These are phyloP conservation scores for Erysiphe pulchra DNA, from an alignment of 2,329 filamentous ascomycete genomes.

Conservation along the genomic window DNA sequence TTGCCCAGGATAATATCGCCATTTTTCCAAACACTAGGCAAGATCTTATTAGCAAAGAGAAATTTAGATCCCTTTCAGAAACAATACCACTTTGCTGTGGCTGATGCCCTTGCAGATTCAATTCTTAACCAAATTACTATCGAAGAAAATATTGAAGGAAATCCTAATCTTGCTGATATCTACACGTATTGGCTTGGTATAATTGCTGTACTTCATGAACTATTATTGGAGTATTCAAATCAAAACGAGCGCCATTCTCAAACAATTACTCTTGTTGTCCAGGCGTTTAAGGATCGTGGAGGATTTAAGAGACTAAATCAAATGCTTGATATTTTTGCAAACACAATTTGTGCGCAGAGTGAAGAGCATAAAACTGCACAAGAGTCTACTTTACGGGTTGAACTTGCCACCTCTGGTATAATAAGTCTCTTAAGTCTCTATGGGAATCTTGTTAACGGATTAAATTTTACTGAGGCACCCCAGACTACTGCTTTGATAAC, in stretches of 20 bases:
- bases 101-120: slow-evolving; percentile 42
- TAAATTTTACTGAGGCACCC: slow-evolving; percentile 53
- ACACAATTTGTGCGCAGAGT: slow-evolving; percentile 22
- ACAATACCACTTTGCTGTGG: slow-evolving; percentile 27
- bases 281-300: slow-evolving; percentile 61
- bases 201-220: slow-evolving; percentile 49
- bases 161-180: slow-evolving; percentile 26
- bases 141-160: slow-evolving; percentile 1
- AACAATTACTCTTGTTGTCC: slow-evolving; percentile 49
- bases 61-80: slow-evolving; percentile 35
- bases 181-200: slow-evolving; percentile 66
- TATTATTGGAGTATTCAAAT: slow-evolving; percentile 38
- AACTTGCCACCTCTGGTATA: slow-evolving; percentile 31
- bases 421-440: slow-evolving; percentile 74
- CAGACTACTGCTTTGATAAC: slow-evolving; percentile 29
- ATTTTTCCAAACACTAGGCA: slow-evolving; percentile 68
- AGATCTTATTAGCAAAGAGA: slow-evolving; percentile 51
- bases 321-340: slow-evolving; percentile 43
- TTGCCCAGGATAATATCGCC: slow-evolving; percentile 59
- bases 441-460: slow-evolving; percentile 46
- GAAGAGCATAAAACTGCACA: slow-evolving; percentile 8
- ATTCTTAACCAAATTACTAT: slow-evolving; percentile 36
- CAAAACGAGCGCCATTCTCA: slow-evolving; percentile 17
- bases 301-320: slow-evolving; percentile 51
- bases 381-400: slow-evolving; percentile 12